Evolutionary conservation across 176 grass and related monocot species (phyloP), one percentile per base, ranked within the genome.

Genomic region (Elymus sibiricus): DNA sequence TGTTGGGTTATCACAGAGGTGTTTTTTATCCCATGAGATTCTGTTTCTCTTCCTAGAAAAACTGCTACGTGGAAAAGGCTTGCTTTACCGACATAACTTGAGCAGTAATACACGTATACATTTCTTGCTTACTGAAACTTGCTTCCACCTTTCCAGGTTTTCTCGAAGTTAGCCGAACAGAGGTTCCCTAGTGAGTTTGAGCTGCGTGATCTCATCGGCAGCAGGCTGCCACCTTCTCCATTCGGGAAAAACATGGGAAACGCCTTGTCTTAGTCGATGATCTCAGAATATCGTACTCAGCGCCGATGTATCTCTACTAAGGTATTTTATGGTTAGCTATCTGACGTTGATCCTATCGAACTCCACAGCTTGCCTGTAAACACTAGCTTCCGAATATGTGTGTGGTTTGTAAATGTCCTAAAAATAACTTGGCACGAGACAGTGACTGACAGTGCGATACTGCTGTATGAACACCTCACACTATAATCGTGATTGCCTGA

Each of bases 131-230:
- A 61, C 67, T 29, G 39, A 85, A 42, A 78, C 56, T 64, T 61
- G 15, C 68, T 68, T 51, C 5, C 5, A 61, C 35, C 27, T 79
- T 28, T 87, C 49, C 84, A 98, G 97, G 94, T 98, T 86, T 98
- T 98, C 84, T 95, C 97, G 8, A 98, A 98, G 72, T 71, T 98
- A 69, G 59, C 84, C 24, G 92, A 98, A 80, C 92, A 90, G 82
- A 95, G 97, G 82, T 98, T 98, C 74, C 93, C 94, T 37, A 90
- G 97, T 51, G 97, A 98, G 82, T 91, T 91, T 82, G 92, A 98
- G 90, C 51, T 95, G 92, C 90, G 88, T 17, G 92, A 94, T 85
- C 75, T 95, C 72, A 91, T 98, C 37, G 85, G 82, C 59, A 95
- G 79, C 86, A 98, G 88, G 69, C 56, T 98, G 78, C 88, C 88